Evolutionary conservation across 768 basidiomycete genomes (phyloP), one percentile per base, ranked within the genome.

Genomic region (Mrakia blollopis): DNA sequence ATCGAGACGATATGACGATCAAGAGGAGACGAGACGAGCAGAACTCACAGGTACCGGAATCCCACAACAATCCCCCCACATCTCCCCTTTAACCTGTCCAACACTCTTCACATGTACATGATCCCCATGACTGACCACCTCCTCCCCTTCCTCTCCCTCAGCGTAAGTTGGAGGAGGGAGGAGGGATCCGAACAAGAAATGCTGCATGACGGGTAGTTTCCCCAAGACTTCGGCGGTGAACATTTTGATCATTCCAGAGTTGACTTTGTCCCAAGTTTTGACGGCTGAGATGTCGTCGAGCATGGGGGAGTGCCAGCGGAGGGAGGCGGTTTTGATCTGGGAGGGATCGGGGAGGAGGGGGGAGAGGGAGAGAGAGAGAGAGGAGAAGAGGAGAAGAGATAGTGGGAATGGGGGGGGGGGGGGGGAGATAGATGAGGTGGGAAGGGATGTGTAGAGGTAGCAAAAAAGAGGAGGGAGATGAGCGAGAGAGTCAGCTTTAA

Each of bases 221-320:
- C 91, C 91, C 16, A 98, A 87, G 0, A 99, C 96, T 83, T 99
- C 95, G 52, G 93, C 95, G 62, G 87, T 87, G 85, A 95, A 98
- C 96, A 99, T 98, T 84, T 98, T 99, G 84, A 92, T 87, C 93
- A 99, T 97, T 5, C 96, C 96, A 8, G 87, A 84, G 83, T 98
- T 98, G 79, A 98, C 93, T 83, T 97, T 98, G 81, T 93, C 92
- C 96, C 96, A 98, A 0, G 83, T 84, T 80, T 85, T 85, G 80
- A 86, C 94, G 0, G 91, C 93, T 0, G 94, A 95, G 74, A 98
- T 98, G 81, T 98, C 96, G 83, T 98, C 93, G 10, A 99, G 88
- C 96, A 99, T 98, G 0, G 96, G 96, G 0, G 94, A 97, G 85
- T 99, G 96, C 96, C 96, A 99, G 72, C 94, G 88, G 0, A 98